phyloP scores from a whole-genome alignment of 2,329 filamentous ascomycete genomes.

The Diaporthe amygdali region DNA sequence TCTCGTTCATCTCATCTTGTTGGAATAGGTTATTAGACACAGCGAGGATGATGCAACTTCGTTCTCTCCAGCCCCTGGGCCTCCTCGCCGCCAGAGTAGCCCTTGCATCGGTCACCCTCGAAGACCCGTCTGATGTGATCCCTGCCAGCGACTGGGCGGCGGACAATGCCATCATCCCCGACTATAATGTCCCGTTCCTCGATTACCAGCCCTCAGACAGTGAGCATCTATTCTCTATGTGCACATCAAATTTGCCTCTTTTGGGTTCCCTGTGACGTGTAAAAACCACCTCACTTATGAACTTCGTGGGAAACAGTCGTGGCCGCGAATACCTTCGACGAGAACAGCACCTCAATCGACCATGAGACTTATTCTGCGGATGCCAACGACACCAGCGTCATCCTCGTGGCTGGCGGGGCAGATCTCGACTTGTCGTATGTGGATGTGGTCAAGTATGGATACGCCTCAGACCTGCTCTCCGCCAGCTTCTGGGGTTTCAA shows the following conservation, averaged over 20 bases:
- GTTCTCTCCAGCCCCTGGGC: background rate
- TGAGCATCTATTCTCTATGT: background rate
- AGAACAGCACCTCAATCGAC: slow-evolving; percentile 10
- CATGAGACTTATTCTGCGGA: background rate
- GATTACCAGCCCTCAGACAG: slow-evolving; percentile 22
- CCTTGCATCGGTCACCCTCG: background rate
- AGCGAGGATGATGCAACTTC: background rate
- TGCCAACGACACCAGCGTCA: slow-evolving; percentile 30
- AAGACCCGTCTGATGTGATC: slow-evolving; percentile 28
- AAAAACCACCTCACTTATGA: background rate
- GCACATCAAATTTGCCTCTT: background rate
- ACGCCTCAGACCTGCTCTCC: slow-evolving; percentile 30
- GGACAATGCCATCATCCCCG: slow-evolving; percentile 29
- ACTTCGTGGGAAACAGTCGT: background rate
- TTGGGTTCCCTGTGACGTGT: no score
- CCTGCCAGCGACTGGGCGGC: slow-evolving; percentile 24
- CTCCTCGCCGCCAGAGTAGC: background rate
- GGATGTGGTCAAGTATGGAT: slow-evolving; percentile 36
- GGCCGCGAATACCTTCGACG: background rate
- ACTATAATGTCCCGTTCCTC: slow-evolving; percentile 27
- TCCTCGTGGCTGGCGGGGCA: slow-evolving; percentile 26
- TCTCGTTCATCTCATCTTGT: background rate
- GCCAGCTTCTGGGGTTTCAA: slow-evolving; percentile 30
- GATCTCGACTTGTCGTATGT: slow-evolving; percentile 32
- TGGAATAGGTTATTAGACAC: background rate